Evolutionary conservation across 2,329 filamentous ascomycete species (phyloP).

Genomic region (Botrytis elliptica): DNA sequence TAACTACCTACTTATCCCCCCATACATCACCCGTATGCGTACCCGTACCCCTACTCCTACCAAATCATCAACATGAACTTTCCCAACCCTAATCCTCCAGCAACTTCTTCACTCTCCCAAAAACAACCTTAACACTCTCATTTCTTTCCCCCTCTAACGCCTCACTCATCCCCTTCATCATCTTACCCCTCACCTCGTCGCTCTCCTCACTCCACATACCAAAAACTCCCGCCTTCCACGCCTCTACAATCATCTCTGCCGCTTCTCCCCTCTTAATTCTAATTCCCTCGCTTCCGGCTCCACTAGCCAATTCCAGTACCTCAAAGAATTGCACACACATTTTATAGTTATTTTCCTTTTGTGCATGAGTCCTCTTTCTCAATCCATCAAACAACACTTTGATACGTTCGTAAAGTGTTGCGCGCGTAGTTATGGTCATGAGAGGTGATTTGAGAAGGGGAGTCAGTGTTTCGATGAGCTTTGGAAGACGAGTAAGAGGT

Average conservation of each 20-base stretch:
- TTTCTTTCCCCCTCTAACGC: constrained; percentile 35
- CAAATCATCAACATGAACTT: not conserved
- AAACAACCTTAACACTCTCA: constrained; percentile 30
- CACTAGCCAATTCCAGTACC: constrained; percentile 36
- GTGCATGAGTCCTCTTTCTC: constrained; percentile 28
- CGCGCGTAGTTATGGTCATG: constrained; percentile 34
- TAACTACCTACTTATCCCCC: not conserved
- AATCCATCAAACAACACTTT: constrained; percentile 37
- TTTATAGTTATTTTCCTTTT: constrained; percentile 28
- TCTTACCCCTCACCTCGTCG: constrained; percentile 27
- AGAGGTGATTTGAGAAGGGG: constrained; percentile 34
- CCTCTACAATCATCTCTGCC: constrained; percentile 35
- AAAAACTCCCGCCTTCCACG: constrained; percentile 34
- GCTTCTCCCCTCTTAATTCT: constrained; percentile 39
- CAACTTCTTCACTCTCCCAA: constrained; percentile 32
- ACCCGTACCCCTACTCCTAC: not conserved
- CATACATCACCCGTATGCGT: not conserved
- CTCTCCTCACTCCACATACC: constrained; percentile 32
- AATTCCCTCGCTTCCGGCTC: constrained; percentile 37
- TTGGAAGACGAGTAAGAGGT: constrained; percentile 32
- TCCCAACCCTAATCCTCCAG: constrained; percentile 22
- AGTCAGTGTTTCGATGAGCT: constrained; percentile 32
- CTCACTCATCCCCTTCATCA: constrained; percentile 30
- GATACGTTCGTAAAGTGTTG: constrained; percentile 36
- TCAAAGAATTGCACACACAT: constrained; percentile 32